A percentile compares a stretch with the other conserved stretches of the same genome.
phyloP scores from a whole-genome alignment of 176 grass and related monocot genomes.

The Raddia distichophylla region DNA sequence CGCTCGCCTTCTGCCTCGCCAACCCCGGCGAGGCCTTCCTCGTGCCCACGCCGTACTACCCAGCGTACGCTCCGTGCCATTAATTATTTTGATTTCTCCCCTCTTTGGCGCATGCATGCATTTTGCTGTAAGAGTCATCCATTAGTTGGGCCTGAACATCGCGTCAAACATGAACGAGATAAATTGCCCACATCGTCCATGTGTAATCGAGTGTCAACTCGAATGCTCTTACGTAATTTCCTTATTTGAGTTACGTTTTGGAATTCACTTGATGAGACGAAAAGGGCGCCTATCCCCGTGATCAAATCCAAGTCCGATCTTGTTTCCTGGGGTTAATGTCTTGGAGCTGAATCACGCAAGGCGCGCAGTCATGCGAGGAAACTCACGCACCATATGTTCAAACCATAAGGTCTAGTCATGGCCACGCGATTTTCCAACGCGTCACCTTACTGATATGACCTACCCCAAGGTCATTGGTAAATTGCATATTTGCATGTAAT shows the following conservation, averaged over 20 bases:
- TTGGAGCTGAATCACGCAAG: background rate
- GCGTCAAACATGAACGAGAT: conserved; percentile 19
- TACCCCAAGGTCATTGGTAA: background rate
- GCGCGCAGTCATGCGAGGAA: conserved; percentile 1
- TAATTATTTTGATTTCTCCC: conserved; percentile 4
- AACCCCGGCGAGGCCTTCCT: conserved; percentile 90
- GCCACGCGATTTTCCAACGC: background rate
- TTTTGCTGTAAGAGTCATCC: conserved; percentile 12
- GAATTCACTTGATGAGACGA: background rate
- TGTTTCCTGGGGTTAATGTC: background rate
- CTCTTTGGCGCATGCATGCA: background rate
- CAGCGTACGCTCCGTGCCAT: conserved; percentile 58
- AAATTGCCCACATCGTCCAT: background rate
- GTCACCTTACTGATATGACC: conserved; percentile 6
- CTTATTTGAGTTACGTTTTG: conserved; percentile 35
- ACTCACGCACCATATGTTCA: background rate
- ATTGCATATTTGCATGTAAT: background rate
- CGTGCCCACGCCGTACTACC: conserved; percentile 86
- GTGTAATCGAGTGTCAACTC: conserved; percentile 16
- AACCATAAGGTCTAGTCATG: background rate
- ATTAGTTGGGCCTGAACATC: background rate
- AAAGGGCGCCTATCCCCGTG: background rate
- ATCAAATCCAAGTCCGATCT: conserved; percentile 24
- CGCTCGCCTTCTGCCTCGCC: conserved; percentile 92
- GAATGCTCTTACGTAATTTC: background rate